Evolutionary conservation across 257 asterid genomes (phyloP), one percentile per base, ranked within the genome.

Genomic region (Lavandula angustifolia): DNA sequence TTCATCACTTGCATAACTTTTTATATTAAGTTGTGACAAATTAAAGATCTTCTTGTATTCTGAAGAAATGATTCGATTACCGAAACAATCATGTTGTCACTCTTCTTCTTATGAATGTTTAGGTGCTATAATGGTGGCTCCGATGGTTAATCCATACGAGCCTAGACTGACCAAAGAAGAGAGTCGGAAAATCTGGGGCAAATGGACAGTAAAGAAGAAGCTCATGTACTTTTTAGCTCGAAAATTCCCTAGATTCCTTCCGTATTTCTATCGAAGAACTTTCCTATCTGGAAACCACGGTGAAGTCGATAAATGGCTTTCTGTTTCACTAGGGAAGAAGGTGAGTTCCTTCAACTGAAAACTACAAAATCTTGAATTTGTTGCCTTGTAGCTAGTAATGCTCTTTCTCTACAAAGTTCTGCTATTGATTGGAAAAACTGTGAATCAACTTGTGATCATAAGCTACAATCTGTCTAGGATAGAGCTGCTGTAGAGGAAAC

Each of bases 81-180:
- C 3, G 2, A 37, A 37, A 4, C 10, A 12, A 48, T 54, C 29
- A n/a, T 3, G 5, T 71, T 64, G 66, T 70, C 51, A 71, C 57
- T 62, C 11, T 29, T 68, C 69, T 31, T 54, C 1, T 37, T 51
- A 53, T 34, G 59, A 54, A 58, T 69, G 64, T 76, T 60, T 83
- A 92, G 99, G 99, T 77, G 97, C 97, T 31, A 67, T 89, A 72
- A 81, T 92, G 88, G 78, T 92, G 68, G 95, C 95, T 64, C 99
- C 99, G 54, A 74, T 89, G 90, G 80, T 92, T 55, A 92, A 82
- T 78, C 97, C 98, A 59, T 92, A 92, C 52, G 99, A 92, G 72
- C 86, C 88, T 14, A 84, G 79, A 47, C 81, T 92, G 82, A 82
- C 77, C 42, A 89, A 85, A 73, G 87, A 67, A 71, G 99, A 92